A percentile compares a stretch with the other conserved stretches of the same genome.
Evolutionary conservation across 1,284 basidiomycete genomes (phyloP).

Genomic region (Xerocomus cyaneibrunnescens): DNA sequence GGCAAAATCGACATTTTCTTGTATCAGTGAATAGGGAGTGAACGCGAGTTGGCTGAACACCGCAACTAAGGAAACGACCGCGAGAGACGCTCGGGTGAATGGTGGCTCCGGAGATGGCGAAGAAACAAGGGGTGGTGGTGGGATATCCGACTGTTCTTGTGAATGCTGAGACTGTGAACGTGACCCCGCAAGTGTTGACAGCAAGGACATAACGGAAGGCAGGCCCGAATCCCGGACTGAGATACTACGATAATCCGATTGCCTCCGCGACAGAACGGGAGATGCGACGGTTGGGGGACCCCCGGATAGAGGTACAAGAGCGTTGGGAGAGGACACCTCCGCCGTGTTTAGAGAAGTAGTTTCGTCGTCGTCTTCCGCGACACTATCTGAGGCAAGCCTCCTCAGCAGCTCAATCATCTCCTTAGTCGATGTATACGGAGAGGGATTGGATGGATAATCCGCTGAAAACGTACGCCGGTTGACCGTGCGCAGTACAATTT

Average conservation of each 20-base stretch:
- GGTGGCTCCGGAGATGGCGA: slow-evolving; percentile 27
- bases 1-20: slow-evolving; percentile 49
- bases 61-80: slow-evolving; percentile 61
- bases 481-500: slow-evolving; percentile 52
- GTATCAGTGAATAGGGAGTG: slow-evolving; percentile 53
- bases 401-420: slow-evolving; percentile 42
- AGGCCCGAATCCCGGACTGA: slow-evolving; percentile 42
- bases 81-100: slow-evolving; percentile 52
- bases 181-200: slow-evolving; percentile 60
- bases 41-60: slow-evolving; percentile 72
- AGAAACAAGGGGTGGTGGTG: slow-evolving; percentile 30
- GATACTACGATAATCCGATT: slow-evolving; percentile 47
- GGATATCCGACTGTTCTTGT: slow-evolving; percentile 29
- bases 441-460: slow-evolving; percentile 26
- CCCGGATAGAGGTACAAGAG: slow-evolving; percentile 31
- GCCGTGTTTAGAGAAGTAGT: slow-evolving; percentile 38
- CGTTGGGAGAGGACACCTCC: slow-evolving; percentile 39
- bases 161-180: slow-evolving; percentile 56
- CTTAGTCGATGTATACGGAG: slow-evolving; percentile 26
- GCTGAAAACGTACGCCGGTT: slow-evolving; percentile 34
- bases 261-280: slow-evolving; percentile 54
- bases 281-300: slow-evolving; percentile 42
- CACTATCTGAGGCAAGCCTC: slow-evolving; percentile 38
- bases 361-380: slow-evolving; percentile 43
- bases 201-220: slow-evolving; percentile 61